phyloP scores from a whole-genome alignment of 495 filamentous ascomycete species.

The Cercophora sp. region DNA sequence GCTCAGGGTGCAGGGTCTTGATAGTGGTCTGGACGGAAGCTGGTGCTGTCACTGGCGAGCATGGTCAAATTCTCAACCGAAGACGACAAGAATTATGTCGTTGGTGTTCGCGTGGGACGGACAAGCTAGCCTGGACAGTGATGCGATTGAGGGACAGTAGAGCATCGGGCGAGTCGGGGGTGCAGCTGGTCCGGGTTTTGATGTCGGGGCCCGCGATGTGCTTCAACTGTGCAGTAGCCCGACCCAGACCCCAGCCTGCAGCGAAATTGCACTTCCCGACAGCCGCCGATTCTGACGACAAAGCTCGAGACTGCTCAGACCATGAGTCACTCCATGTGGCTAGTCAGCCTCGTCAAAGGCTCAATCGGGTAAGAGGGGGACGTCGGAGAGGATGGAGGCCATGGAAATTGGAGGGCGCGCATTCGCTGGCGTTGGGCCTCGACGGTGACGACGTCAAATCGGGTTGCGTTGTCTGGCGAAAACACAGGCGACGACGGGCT shows the following conservation, averaged over 20 bases:
- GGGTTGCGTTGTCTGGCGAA: slow-evolving; percentile 13
- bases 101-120: slow-evolving; percentile 20
- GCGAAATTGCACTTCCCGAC: slow-evolving; percentile 4
- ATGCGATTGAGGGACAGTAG: slow-evolving; percentile 16
- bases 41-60: slow-evolving; percentile 22
- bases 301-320: too few species aligned
- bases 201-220: slow-evolving; percentile 5
- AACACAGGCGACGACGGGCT: neutral
- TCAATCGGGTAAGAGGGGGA: slow-evolving; percentile 15
- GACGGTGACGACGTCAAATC: slow-evolving; percentile 27
- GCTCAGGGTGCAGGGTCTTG: slow-evolving; percentile 22
- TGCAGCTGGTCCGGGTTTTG: slow-evolving; percentile 24
- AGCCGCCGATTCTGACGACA: neutral
- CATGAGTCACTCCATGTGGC: slow-evolving; percentile 29
- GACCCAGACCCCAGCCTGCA: too few species aligned
- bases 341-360: slow-evolving; percentile 22
- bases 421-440: slow-evolving; percentile 30
- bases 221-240: neutral
- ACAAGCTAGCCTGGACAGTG: slow-evolving; percentile 2
- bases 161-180: slow-evolving; percentile 19
- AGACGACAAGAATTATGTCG: slow-evolving; percentile 21
- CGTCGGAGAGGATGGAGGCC: too few species aligned
- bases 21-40: slow-evolving; percentile 15
- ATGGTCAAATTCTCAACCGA: slow-evolving; percentile 26
- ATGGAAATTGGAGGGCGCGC: slow-evolving; percentile 12